Percentiles rank a stretch among this genome's conserved stretches.
Conservation (phyloP, 352 stramenopile genomes). For the Elongisporangium anandrum region DNA sequence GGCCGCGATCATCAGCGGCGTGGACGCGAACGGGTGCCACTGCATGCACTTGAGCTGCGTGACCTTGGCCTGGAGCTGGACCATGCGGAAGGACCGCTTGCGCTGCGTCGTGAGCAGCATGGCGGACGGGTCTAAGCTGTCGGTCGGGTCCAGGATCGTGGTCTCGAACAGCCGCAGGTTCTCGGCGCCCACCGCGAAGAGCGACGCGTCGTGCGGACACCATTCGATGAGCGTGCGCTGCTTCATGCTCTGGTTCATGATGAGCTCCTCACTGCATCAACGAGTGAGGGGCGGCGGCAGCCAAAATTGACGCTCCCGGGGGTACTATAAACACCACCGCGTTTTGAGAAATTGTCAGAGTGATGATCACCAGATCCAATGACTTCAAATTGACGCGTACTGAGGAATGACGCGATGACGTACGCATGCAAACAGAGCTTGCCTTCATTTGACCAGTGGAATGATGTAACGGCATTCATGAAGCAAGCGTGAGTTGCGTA, state of each 20-base stretch:
- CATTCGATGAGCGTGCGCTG: slow-evolving; percentile 82
- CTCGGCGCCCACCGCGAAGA: slow-evolving; percentile 81
- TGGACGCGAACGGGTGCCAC: slow-evolving; percentile 75
- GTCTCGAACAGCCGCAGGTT: slow-evolving; percentile 83
- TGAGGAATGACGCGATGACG: no score
- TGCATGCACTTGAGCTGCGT: slow-evolving; percentile 81
- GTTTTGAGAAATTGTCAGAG: not conserved
- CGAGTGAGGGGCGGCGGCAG: not conserved
- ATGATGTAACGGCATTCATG: no score
- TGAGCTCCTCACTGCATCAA: not conserved
- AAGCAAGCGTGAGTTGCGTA: no score
- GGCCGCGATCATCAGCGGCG: slow-evolving; percentile 70
- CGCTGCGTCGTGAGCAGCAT: slow-evolving; percentile 56
- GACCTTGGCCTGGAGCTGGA: slow-evolving; percentile 77
- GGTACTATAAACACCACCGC: not conserved
- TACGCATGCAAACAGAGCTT: no score
- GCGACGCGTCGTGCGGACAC: slow-evolving; percentile 75
- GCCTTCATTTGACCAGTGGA: no score
- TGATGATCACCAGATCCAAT: not conserved
- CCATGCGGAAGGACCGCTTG: slow-evolving; percentile 77
- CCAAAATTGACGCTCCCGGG: not conserved
- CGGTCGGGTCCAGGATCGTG: slow-evolving; percentile 16
- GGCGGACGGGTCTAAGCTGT: slow-evolving; percentile 2
- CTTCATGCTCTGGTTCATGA: slow-evolving; percentile 34
- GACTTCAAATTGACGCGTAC: no score